phyloP scores from a whole-genome alignment of 2,329 filamentous ascomycete species.

The Aureobasidium leucospermi region DNA sequence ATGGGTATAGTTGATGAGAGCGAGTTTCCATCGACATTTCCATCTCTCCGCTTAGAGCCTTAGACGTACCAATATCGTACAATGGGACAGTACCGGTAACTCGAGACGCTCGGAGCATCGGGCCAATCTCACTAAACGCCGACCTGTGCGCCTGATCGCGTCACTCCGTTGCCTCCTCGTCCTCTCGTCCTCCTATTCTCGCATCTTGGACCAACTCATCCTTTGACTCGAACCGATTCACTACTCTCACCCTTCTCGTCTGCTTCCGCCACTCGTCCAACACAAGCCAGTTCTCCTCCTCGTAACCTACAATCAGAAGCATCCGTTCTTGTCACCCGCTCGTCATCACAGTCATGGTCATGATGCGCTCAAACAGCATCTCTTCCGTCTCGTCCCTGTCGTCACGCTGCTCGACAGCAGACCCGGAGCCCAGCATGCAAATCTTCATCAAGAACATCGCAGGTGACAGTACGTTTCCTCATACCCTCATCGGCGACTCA shows the following conservation, averaged over 20 bases:
- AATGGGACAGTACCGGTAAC: not conserved
- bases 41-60: too few relatives aligned
- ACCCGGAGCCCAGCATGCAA: constrained; percentile 48
- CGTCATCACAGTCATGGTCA: constrained; percentile 20
- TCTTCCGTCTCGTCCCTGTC: constrained; percentile 26
- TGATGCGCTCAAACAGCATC: constrained; percentile 37
- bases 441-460: constrained; percentile 55
- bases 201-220: not conserved
- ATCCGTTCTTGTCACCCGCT: constrained; percentile 21
- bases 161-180: constrained; percentile 2
- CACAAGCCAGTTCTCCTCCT: constrained; percentile 24
- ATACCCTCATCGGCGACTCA: constrained; percentile 14
- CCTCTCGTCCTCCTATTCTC: constrained; percentile 6
- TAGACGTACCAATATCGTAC: too few relatives aligned
- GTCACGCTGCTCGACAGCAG: constrained; percentile 31
- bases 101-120: not conserved
- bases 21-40: too few relatives aligned
- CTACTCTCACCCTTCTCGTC: not conserved
- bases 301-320: constrained; percentile 26
- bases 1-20: too few relatives aligned
- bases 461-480: constrained; percentile 46
- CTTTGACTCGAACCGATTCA: not conserved
- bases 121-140: constrained; percentile 9
- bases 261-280: not conserved
- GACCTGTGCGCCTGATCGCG: constrained; percentile 9